Evolutionary conservation across 1,284 basidiomycete genomes (phyloP).

Genomic region (Bondarzewia mesenterica): DNA sequence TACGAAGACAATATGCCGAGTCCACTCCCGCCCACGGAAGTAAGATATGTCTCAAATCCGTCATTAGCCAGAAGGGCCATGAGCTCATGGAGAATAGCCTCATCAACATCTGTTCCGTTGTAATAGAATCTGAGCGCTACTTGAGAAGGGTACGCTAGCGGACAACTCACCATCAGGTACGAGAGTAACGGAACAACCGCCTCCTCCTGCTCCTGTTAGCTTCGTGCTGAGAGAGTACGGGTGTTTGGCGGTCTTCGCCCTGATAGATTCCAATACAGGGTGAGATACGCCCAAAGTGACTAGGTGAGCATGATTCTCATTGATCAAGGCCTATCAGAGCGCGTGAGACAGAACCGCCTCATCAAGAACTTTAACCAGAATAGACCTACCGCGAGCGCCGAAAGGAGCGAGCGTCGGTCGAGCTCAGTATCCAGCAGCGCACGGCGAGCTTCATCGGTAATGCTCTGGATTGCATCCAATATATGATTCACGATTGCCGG

Average conservation of each 20-base stretch:
- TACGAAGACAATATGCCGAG: constrained; percentile 79
- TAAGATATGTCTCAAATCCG: constrained; percentile 83
- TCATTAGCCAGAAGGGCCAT: constrained; percentile 50
- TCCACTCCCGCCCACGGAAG: constrained; percentile 89
- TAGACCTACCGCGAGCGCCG: constrained; percentile 49
- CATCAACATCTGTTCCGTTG: constrained; percentile 65
- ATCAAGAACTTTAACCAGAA: constrained; percentile 12
- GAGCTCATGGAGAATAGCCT: constrained; percentile 48
- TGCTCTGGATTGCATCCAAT: constrained; percentile 71
- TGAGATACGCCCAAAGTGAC: constrained; percentile 92
- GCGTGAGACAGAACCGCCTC: background rate
- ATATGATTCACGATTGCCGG: constrained; percentile 72
- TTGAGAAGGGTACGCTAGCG: background rate
- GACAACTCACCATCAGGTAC: constrained; percentile 75
- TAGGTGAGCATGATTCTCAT: constrained; percentile 85
- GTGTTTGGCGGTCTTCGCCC: constrained; percentile 52
- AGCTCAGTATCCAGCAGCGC: constrained; percentile 72
- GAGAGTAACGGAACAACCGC: constrained; percentile 94
- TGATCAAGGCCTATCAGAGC: constrained; percentile 65
- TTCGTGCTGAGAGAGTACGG: constrained; percentile 85
- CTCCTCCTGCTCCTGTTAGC: constrained; percentile 97
- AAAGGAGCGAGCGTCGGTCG: constrained; percentile 52
- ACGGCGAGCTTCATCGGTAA: constrained; percentile 73
- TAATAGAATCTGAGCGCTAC: background rate
- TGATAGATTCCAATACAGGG: constrained; percentile 79